Base-by-base conservation (phyloP, 108 stramenopile genomes). In the Ochromonas danica region DNA sequence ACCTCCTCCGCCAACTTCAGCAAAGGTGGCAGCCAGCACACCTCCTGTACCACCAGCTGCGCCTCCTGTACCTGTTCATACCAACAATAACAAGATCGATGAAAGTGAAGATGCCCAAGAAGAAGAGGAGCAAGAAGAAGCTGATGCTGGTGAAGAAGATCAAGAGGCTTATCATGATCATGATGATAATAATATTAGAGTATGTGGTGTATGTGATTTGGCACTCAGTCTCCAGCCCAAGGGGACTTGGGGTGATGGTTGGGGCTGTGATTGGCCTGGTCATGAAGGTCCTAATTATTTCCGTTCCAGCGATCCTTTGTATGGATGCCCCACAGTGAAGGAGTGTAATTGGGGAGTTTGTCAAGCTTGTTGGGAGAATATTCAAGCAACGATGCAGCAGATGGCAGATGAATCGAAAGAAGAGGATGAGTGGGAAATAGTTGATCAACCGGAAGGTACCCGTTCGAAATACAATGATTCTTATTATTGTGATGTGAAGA, bases 401-500 rank as follows among this genome's bases (percentile, higher is more conserved):
- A 33, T 33, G 31, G 63, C 63, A 36, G 63, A 22, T 10, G 10
- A 31, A 67, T 67, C 63, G 31, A 33, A 22, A 67, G 30, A 67
- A 67, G 63, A 67, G 31, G 31, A 67, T 67, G 63, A 36, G 31
- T 31, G 31, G 17, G 63, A 67, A 67, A 67, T 67, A 33, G 63
- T 67, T 67, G 63, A 67, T 67, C 63, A 67, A 67, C 63, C 63
- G 17, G 63, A 67, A 67, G 63, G 63, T 31, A 67, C 63, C 17
- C 63, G 63, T 31, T 67, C 63, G 63, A 28, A 67, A 67, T 67
- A 67, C 31, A 67, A 67, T 67, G 63, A 67, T 67, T 31, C 17
- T 67, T 67, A 67, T 67, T 67, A 67, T 67, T 67, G 63, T 67
- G 63, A 67, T 67, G 63, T 67, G 63, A 67, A 67, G 31, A 67